These are phyloP conservation scores for Exserohilum rostratum DNA, from an alignment of 2,329 filamentous ascomycete genomes.

Conservation along the genomic window DNA sequence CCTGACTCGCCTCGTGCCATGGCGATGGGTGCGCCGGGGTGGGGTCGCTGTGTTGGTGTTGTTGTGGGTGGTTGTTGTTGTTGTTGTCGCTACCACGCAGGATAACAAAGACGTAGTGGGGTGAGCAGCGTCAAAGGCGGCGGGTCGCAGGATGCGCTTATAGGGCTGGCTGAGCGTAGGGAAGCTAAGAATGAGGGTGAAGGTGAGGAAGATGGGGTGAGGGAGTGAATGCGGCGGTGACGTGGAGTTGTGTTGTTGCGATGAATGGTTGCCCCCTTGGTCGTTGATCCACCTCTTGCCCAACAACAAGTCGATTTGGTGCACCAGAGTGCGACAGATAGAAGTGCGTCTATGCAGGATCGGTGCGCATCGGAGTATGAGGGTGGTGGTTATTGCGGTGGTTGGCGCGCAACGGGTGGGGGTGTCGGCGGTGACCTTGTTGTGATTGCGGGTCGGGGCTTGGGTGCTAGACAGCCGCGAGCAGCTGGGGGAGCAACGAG, in stretches of 20 bases:
- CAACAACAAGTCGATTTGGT: slow-evolving; percentile 11
- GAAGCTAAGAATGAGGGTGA: slow-evolving; percentile 12
- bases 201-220: slow-evolving; percentile 10
- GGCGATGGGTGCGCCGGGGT: slow-evolving; percentile 17
- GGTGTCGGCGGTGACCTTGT: slow-evolving; percentile 20
- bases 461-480: slow-evolving; percentile 15
- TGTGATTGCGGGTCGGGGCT: slow-evolving; percentile 23
- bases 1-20: slow-evolving; percentile 29
- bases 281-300: slow-evolving; percentile 20
- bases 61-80: neutral
- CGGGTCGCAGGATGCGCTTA: neutral
- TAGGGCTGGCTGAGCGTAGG: slow-evolving; percentile 3
- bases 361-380: slow-evolving; percentile 17
- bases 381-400: slow-evolving; percentile 9
- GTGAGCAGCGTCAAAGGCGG: neutral
- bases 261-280: slow-evolving; percentile 14
- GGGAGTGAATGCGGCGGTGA: slow-evolving; percentile 24
- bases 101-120: slow-evolving; percentile 3
- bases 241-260: slow-evolving; percentile 21
- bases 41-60: slow-evolving; percentile 3
- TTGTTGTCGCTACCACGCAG: neutral
- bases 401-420: slow-evolving; percentile 20
- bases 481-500: slow-evolving; percentile 22
- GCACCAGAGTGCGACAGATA: slow-evolving; percentile 16
- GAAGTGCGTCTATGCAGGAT: slow-evolving; percentile 9